Conservation (phyloP, 345 rosid species). For the Mangifera indica region DNA sequence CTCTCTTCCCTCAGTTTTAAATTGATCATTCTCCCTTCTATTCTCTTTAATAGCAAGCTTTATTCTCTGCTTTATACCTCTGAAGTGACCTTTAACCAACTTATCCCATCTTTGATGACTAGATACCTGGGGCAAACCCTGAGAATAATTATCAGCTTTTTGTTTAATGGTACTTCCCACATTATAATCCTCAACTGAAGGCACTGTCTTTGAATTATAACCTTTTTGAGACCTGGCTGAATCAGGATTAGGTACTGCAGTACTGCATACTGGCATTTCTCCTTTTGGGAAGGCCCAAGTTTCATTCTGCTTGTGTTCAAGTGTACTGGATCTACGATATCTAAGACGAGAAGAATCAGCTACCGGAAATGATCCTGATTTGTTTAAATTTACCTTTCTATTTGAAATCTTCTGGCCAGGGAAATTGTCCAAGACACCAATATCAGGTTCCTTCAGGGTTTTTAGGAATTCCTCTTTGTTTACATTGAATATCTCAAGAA, state of each 20-base stretch:
- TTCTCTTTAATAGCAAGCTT: conserved; percentile 53
- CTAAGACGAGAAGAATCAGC: conserved; percentile 31
- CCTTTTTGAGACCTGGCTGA: conserved; percentile 17
- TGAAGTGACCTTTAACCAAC: conserved; percentile 44
- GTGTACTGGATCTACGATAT: conserved; percentile 44
- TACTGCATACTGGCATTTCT: conserved; percentile 20
- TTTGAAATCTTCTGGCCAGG: conserved; percentile 35
- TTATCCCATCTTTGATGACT: conserved; percentile 52
- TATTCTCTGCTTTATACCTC: conserved; percentile 55
- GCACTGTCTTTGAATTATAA: conserved; percentile 8
- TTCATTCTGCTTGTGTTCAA: conserved; percentile 73
- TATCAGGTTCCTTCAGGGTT: conserved; percentile 43
- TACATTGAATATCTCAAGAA: conserved; percentile 54
- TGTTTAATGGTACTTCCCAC: conserved; percentile 15
- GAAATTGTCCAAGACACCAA: conserved; percentile 27
- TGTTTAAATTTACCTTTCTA: conserved; percentile 37
- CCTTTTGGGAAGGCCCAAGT: conserved; percentile 53
- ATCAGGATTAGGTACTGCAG: conserved; percentile 15
- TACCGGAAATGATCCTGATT: conserved; percentile 84
- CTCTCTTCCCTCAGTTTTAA: conserved; percentile 20
- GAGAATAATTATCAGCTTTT: conserved; percentile 30
- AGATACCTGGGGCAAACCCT: conserved; percentile 15
- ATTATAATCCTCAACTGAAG: conserved; percentile 9
- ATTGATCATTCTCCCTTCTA: conserved; percentile 25
- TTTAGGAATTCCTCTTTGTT: conserved; percentile 55